These are phyloP conservation scores for Nicotiana benthamiana DNA, from an alignment of 257 asterid genomes.

Conservation along the genomic window DNA sequence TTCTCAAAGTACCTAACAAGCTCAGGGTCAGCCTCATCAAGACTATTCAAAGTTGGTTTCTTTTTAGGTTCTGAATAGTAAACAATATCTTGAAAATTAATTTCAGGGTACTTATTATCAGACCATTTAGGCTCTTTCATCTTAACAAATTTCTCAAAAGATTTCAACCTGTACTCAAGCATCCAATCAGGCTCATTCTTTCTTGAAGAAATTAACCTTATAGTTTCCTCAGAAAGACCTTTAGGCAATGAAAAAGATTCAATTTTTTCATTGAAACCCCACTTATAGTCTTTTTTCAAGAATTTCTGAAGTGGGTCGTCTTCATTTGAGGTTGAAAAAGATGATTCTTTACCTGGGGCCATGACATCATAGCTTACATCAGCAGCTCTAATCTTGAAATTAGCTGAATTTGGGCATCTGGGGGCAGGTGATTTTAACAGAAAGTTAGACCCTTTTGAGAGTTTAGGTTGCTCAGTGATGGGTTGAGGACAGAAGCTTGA, in stretches of 20 bases:
- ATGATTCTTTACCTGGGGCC: constrained; percentile 47
- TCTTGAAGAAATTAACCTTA: constrained; percentile 68
- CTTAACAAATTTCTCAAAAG: constrained; percentile 50
- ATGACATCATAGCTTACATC: constrained; percentile 56
- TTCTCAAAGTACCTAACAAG: constrained; percentile 71
- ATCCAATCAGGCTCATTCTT: constrained; percentile 84
- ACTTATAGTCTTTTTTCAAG: constrained; percentile 72
- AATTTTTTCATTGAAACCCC: constrained; percentile 80
- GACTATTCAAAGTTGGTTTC: constrained; percentile 75
- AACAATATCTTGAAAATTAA: constrained; percentile 66
- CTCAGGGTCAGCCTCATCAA: constrained; percentile 92
- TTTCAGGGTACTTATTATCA: constrained; percentile 63
- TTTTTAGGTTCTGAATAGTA: constrained; percentile 88
- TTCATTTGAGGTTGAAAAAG: constrained; percentile 27
- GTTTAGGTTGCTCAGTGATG: constrained; percentile 23
- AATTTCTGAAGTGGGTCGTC: constrained; percentile 64
- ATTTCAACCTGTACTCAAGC: constrained; percentile 71
- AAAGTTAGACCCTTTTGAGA: constrained; percentile 22
- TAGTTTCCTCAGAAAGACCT: constrained; percentile 73
- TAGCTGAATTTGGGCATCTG: constrained; percentile 34
- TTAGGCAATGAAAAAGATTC: constrained; percentile 83
- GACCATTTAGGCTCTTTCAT: constrained; percentile 95
- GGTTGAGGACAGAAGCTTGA: constrained; percentile 44
- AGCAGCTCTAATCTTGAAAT: constrained; percentile 51
- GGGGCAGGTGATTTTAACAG: constrained; percentile 22